Evolutionary conservation across 2,329 filamentous ascomycete genomes (phyloP), one percentile per base, ranked within the genome.

Genomic region (Aureobasidium vineae): DNA sequence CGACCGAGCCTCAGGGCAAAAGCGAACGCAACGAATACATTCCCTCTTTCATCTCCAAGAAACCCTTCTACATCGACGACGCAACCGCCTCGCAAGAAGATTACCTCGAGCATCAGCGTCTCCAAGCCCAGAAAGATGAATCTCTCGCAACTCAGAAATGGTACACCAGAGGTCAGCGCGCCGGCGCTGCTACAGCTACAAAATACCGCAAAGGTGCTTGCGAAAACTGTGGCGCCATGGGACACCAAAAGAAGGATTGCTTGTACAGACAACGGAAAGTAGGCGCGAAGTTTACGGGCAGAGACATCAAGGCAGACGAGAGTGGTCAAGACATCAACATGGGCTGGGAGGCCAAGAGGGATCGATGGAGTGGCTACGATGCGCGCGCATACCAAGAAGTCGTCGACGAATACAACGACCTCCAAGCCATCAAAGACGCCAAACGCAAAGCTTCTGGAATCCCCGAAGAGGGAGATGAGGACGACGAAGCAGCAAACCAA

Each of bases 1-100:
- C 78, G 96, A 97, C 83, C 75, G 96, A 77, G 56, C 68, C 70
- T 0, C 65, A 50, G 53, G 74, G 74, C 61, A 86, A 84, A 65
- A 96, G 96, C 77, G 92, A 96, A 78, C 92, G 95, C 79, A 99
- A 99, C 84, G 80, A 97, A 77, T 99, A 99, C 83, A 99, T 99
- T 74, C 95, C 95, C 6, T 88, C 91, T 64, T 99, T 97, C 84
- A 99, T 99, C 80, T 93, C 92, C 73, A 97, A 97, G 78, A 93
- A 96, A 72, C 95, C 95, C 5, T 99, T 99, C 80, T 99, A 98
- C 78, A 88, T 96, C 73, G 88, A 90, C 72, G 91, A 92, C 75
- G 88, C 89, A 70, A 86, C 89, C 68, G 77, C 78, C 47, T 85
- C 90, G 68, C 85, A 86, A 72, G 86, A 85, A 75, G 93, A 98